These are phyloP conservation scores for Handroanthus guayacan DNA, from an alignment of 257 asterid species.

Conservation along the genomic window DNA sequence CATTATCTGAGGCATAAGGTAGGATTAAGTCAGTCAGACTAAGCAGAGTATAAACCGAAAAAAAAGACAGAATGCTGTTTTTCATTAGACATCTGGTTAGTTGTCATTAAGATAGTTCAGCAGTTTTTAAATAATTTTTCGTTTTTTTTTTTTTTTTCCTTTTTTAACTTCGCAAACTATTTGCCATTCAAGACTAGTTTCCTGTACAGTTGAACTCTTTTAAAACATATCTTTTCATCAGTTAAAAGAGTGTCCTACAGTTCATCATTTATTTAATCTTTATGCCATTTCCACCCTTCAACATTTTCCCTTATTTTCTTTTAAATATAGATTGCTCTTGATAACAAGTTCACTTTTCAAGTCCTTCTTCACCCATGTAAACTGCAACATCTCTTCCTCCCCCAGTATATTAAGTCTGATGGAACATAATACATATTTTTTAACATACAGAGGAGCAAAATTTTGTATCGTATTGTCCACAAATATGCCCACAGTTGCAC, in stretches of 20 bases:
- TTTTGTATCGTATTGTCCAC: neutral
- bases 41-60: neutral
- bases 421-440: neutral
- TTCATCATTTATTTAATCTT: neutral
- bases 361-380: neutral
- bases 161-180: neutral
- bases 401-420: neutral
- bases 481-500: neutral
- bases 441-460: neutral
- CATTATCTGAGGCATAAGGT: neutral
- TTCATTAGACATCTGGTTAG: too few species aligned
- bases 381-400: neutral
- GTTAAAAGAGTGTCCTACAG: neutral
- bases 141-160: too few species aligned
- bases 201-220: neutral
- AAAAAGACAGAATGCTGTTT: neutral
- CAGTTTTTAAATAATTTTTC: too few species aligned
- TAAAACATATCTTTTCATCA: neutral
- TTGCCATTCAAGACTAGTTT: neutral
- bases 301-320: neutral
- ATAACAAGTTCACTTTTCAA: slow-evolving; percentile 16
- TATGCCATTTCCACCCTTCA: neutral
- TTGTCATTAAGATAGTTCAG: too few species aligned
- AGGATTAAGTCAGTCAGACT: neutral
- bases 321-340: neutral